Evolutionary conservation across 148 eudicot species (phyloP), one percentile per base, ranked within the genome.

Genomic region (Camellia granthamiana): DNA sequence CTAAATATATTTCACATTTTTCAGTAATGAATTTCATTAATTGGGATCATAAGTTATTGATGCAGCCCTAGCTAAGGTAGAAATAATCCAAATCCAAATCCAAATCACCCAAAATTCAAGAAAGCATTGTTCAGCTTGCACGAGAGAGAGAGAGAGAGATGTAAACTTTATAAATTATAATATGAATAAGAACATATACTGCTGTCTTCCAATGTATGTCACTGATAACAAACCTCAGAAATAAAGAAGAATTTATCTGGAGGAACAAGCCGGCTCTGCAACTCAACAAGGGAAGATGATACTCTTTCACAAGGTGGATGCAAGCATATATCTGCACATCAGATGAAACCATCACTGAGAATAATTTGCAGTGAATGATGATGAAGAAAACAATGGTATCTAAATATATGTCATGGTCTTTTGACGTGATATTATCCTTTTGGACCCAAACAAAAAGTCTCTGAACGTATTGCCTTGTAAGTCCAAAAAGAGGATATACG

Each of bases 201-300:
- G 3, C 12, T 56, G 3, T 63, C 62, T 74, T 16, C 42, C 11
- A 59, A 15, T 81, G 15, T 43, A 60, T 44, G 73, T 15, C 3
- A 11, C 63, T 66, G 44, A 23, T 30, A 42, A 69, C 84, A 63
- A 82, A 87, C 90, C 90, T 87, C 80, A 52, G 90, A 85, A 70
- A 81, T 76, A 54, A 80, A 86, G 69, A 81, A 81, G 75, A 85
- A 78, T 60, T 59, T 77, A 60, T 83, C 81, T 55, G 18, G 82
- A 59, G 90, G 77, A 81, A 81, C 83, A 75, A 81, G 84, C 78
- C 83, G 75, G 77, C 56, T 71, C 68, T 67, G 80, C 78, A 87
- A 85, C 72, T 85, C 82, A 21, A 62, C 68, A 21, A 59, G 44
- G 81, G 77, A 47, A 65, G 84, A 78, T 62, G 80, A 52, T 14